Percentiles rank a stretch among this genome's conserved stretches.
These are phyloP conservation scores for Talaromyces funiculosus DNA, from an alignment of 2,329 filamentous ascomycete species.

Conservation along the genomic window DNA sequence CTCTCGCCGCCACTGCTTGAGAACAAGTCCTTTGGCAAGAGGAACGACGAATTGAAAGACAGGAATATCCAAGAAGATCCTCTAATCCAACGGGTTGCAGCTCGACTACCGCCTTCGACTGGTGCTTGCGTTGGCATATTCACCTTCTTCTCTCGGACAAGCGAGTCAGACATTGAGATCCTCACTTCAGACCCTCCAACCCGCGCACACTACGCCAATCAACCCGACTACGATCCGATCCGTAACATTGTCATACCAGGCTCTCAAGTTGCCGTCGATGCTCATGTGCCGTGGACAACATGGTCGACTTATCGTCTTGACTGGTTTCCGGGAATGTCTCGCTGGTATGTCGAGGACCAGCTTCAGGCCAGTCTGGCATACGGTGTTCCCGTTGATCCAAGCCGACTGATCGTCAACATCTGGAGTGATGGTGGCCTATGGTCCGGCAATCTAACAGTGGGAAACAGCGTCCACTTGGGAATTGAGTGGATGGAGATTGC, in stretches of 20 bases:
- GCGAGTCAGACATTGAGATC: constrained; percentile 52
- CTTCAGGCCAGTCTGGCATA: constrained; percentile 29
- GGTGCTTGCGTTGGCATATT: constrained; percentile 50
- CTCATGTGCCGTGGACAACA: constrained; percentile 34
- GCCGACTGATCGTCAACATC: constrained; percentile 36
- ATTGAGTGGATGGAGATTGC: constrained; percentile 40
- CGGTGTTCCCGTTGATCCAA: constrained; percentile 32
- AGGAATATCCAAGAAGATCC: not conserved
- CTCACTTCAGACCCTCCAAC: constrained; percentile 43
- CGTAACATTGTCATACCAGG: constrained; percentile 30
- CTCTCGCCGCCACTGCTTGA: constrained; percentile 10
- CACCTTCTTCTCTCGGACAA: constrained; percentile 43
- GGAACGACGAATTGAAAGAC: not conserved
- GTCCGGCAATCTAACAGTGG: constrained; percentile 37
- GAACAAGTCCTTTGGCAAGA: not conserved
- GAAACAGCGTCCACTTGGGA: constrained; percentile 32
- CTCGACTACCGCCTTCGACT: constrained; percentile 26
- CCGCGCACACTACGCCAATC: constrained; percentile 40
- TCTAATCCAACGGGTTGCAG: constrained; percentile 9
- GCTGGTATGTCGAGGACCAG: constrained; percentile 34
- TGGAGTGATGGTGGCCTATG: constrained; percentile 41
- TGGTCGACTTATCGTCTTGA: constrained; percentile 40
- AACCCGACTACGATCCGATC: constrained; percentile 36
- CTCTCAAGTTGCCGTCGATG: constrained; percentile 24
- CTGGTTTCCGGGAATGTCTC: constrained; percentile 31